Base-by-base conservation (phyloP, 2,329 filamentous ascomycete species). In the Aspergillus amoenus region DNA sequence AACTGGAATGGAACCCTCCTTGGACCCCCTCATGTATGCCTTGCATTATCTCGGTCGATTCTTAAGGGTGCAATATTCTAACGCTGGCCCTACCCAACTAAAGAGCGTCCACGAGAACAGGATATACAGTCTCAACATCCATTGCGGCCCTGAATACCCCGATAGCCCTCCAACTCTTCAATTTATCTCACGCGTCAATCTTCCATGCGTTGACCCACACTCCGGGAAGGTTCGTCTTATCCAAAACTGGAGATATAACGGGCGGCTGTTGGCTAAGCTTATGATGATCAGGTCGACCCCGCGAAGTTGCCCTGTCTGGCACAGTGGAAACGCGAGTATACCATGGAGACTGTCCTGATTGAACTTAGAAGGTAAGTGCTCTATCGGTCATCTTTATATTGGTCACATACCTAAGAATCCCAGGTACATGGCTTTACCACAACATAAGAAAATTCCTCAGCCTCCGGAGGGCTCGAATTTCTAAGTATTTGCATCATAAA, bases 1-100 rank as follows among this genome's bases (percentile, higher is more conserved):
- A 92, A 97, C 81, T 99, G 94, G 94, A 96, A 96, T 71, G 94
- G 93, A 69, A 99, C 94, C 15, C 97, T 99, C 64, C 87, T 97
- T 49, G 94, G 94, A 1, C 94, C 94, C 66, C 93, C 94, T 73
- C 93, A 97, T 76, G 94, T 97, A 82, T 71, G 90, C 79, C 34
- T 39, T 40, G 53, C 51, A 43, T 49, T 27, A 13, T 22, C 17
- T 50, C 18, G 18, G 13, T 39, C 37, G 21, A 47, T 37, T 15
- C 46, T 57, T 52, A 39, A 52, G 37, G 18, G 21, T 52, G 43
- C 30, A 21, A 22, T 34, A 55, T n/a, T 45, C 65, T 63, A 59
- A 68, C 51, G 22, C 39, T 34, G 40, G 55, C 43, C 21, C 34
- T 44, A 45, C 55, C 43, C 22, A 5, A n/a, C 18, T 47, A 42